phyloP scores from a whole-genome alignment of 139 green algal species.

The Chlorella vulgaris region DNA sequence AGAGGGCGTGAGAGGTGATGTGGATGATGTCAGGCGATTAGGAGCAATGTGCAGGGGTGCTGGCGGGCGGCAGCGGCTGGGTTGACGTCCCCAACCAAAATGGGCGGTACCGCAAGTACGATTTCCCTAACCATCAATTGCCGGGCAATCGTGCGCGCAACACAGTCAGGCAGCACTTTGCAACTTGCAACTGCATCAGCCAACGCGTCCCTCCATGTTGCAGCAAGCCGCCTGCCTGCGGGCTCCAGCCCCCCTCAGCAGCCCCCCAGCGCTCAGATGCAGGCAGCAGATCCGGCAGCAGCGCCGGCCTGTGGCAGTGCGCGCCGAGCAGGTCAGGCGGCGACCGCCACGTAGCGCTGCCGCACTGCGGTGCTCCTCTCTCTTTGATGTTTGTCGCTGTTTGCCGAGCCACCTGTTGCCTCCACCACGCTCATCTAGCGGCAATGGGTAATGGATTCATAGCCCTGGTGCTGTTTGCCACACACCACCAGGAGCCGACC shows the following conservation, averaged over 20 bases:
- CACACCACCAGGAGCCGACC: no score
- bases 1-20: no score
- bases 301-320: neutral
- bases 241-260: conserved; percentile 1
- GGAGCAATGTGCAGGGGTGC: no score
- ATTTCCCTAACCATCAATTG: no score
- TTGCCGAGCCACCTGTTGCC: neutral
- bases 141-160: no score
- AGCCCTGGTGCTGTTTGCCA: no score
- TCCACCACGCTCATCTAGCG: neutral
- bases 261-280: neutral
- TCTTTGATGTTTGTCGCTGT: neutral
- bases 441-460: no score
- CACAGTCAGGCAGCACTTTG: neutral
- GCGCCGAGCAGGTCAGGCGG: conserved; percentile 1
- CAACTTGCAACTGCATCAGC: no score
- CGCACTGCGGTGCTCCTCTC: neutral
- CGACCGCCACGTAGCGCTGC: neutral
- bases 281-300: neutral
- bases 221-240: neutral
- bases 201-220: neutral
- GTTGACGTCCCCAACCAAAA: no score
- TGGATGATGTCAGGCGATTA: no score
- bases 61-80: no score
- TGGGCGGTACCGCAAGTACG: no score